Evolutionary conservation across 2,329 filamentous ascomycete species (phyloP).

Genomic region (Zelopaecilomyces penicillatus): DNA sequence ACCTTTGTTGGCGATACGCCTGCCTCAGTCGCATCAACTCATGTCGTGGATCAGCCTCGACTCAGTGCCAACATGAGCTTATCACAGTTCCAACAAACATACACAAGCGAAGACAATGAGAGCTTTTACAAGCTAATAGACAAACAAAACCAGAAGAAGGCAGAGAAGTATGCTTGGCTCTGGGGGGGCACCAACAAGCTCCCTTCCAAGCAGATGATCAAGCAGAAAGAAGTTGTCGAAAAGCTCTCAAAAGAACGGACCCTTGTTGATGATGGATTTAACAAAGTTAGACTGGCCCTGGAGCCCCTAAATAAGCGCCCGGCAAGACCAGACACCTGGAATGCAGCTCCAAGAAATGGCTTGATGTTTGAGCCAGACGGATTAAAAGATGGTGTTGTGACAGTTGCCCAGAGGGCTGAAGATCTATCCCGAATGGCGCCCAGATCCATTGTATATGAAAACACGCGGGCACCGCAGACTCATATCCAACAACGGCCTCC

Average conservation of each 20-base stretch:
- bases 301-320: constrained; percentile 62
- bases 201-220: constrained; percentile 67
- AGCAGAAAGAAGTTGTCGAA: constrained; percentile 53
- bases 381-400: constrained; percentile 50
- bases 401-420: constrained; percentile 60
- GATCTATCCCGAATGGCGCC: constrained; percentile 64
- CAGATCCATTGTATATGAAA: constrained; percentile 70
- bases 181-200: constrained; percentile 77
- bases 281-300: constrained; percentile 52
- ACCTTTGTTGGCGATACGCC: constrained; percentile 69
- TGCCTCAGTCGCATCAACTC: constrained; percentile 40
- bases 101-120: constrained; percentile 97
- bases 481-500: constrained; percentile 42
- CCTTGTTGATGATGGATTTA: constrained; percentile 48
- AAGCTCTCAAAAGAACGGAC: constrained; percentile 38
- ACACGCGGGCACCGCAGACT: constrained; percentile 65
- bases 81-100: constrained; percentile 79
- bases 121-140: constrained; percentile 91
- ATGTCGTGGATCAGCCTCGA: constrained; percentile 32
- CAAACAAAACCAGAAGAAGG: constrained; percentile 75
- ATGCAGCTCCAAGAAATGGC: constrained; percentile 63
- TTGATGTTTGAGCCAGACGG: constrained; percentile 79
- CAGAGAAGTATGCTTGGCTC: constrained; percentile 81
- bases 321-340: constrained; percentile 71
- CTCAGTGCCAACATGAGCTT: constrained; percentile 74